Evolutionary conservation across 1,284 basidiomycete genomes (phyloP), one percentile per base, ranked within the genome.

Genomic region (Puccinia novopanici): DNA sequence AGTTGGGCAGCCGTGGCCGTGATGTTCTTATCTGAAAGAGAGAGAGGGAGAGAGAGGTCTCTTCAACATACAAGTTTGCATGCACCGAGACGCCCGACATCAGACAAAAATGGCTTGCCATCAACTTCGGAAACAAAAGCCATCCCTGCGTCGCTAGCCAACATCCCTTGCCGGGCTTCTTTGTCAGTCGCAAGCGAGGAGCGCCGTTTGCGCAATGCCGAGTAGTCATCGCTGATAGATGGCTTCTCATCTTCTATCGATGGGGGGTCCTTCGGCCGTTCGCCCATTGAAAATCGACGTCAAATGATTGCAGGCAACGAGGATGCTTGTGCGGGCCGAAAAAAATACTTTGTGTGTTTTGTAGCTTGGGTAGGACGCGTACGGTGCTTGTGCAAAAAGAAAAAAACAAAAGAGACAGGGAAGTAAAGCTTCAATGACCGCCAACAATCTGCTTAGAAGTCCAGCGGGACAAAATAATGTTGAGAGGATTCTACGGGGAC

Each of bases 61-160:
- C 27, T 30, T 17, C 37, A 34, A 12, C n/a, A n/a, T n/a, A n/a
- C n/a, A n/a, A n/a, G 30, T 50, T 15, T 42, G 30, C 34, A 74
- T 61, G 55, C 27, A 13, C 24, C 27, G 3, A 5, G 42, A 9
- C 19, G n/a, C 22, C 54, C 24, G 24, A 30, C 19, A 71, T 73
- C n/a, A 12, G 15, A 27, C 61, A 6, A n/a, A 40, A 34, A 34
- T 63, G 34, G 40, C 52, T 48, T 59, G 61, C 72, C 72, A 61
- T 74, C 72, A 61, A 22, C 72, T 74, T 74, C 40, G 2, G 72
- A 59, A 61, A 74, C 55, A 30, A 74, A 59, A 30, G 57, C 40
- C 54, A 74, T 74, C 19, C 57, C 72, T n/a, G 72, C 55, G 5
- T 74, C 72, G 34, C 37, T 48, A 30, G 72, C 54, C 37, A 57